These are phyloP conservation scores for Blepharisma stoltei DNA, from an alignment of 73 alveolate species.

Conservation along the genomic window DNA sequence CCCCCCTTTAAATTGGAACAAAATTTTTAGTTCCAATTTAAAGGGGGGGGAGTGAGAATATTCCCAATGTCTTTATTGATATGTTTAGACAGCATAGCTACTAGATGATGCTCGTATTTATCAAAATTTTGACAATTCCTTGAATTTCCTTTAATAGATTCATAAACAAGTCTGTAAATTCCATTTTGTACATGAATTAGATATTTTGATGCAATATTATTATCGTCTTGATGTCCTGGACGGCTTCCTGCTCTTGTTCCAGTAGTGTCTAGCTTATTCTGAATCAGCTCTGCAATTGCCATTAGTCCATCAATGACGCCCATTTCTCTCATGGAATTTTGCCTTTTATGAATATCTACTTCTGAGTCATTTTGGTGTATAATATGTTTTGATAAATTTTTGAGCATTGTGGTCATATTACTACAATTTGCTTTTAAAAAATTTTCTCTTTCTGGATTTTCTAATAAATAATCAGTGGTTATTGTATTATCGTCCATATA, in stretches of 20 bases:
- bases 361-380: constrained; percentile 4
- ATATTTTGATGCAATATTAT: background rate
- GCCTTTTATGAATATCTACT: constrained; percentile 4
- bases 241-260: background rate
- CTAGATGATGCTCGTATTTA: background rate
- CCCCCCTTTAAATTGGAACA: no score
- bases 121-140: background rate
- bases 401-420: background rate
- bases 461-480: background rate
- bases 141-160: background rate
- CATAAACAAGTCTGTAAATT: constrained; percentile 10
- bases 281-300: constrained; percentile 8
- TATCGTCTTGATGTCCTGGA: background rate
- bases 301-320: constrained; percentile 19
- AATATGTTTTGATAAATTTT: background rate
- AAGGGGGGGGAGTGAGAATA: no score
- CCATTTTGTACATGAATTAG: background rate
- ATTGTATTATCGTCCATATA: background rate
- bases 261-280: background rate
- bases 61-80: background rate
- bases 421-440: background rate
- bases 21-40: no score
- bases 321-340: constrained; percentile 19
- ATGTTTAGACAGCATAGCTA: background rate
- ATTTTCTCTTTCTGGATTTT: constrained; percentile 15